Base-by-base conservation (phyloP, 2,329 filamentous ascomycete species). In the Verticillium zaregamsianum region DNA sequence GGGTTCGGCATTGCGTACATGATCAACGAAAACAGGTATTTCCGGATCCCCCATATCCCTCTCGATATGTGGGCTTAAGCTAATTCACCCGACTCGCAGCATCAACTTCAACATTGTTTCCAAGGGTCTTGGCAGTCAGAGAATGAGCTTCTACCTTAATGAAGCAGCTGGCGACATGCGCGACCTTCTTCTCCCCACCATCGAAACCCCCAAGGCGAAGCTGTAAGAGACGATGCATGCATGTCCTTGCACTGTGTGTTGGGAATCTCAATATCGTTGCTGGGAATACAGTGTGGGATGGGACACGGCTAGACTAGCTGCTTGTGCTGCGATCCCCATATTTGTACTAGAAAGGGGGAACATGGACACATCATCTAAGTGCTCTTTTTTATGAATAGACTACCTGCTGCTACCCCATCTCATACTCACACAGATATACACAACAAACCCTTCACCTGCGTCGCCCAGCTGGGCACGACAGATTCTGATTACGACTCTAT, bases 1-100 rank as follows among this genome's bases (percentile, higher is more conserved):
- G 95, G 95, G 33, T 99, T 95, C 78, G 95, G 95, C 67, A 96
- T 99, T 73, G 95, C 95, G 45, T 99, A 99, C 76, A 99, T 99
- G 95, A 98, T 99, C 76, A 99, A 99, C 74, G 94, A 98, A 83
- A 96, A 97, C 77, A 93, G 87, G 90, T 92, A 73, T 59, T n/a
- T 4, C 31, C 7, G 28, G 31, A 33, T 3, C 28, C 61, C 28
- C 33, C 39, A 5, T 31, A 32, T 49, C 55, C 49, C 20, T 7
- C 58, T 33, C 31, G 31, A 3, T 33, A 33, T 6, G 9, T 20
- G 49, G 25, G 40, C 28, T 55, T 2, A 25, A 35, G n/a, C 32
- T 31, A 39, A 62, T 60, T 64, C 65, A 70, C 59, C 9, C 15
- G 17, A 49, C 15, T 33, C 33, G 52, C 66, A 96, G 92, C 76